Evolutionary conservation across 371 early-diverging fungal genomes (phyloP).

Genomic region (Thermomucor indicae-seudaticae): DNA sequence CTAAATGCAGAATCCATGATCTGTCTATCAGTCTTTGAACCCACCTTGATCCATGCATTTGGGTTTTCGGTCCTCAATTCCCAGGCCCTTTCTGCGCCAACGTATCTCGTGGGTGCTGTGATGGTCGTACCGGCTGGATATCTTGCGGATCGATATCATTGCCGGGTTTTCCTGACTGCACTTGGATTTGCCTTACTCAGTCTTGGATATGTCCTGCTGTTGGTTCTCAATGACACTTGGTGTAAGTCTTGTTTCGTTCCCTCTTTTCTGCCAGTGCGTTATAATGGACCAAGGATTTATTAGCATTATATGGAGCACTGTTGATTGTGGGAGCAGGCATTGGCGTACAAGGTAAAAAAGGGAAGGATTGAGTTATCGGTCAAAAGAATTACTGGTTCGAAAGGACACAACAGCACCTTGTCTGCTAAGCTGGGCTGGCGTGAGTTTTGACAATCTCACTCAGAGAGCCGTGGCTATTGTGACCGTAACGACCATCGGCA

Average conservation of each 20-base stretch:
- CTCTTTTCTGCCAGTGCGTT: too few species aligned
- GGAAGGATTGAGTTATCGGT: neutral
- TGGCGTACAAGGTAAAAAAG: constrained; percentile 24
- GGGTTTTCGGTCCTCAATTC: constrained; percentile 19
- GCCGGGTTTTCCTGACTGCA: constrained; percentile 15
- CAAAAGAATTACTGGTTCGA: neutral
- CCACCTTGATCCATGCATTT: constrained; percentile 23
- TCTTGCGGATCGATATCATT: constrained; percentile 17
- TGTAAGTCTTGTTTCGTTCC: constrained; percentile 17
- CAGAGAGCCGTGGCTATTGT: constrained; percentile 27
- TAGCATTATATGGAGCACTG: too few species aligned
- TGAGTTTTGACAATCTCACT: constrained; percentile 22
- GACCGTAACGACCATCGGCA: constrained; percentile 18
- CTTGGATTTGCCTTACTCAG: constrained; percentile 19
- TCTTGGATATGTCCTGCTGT: constrained; percentile 15
- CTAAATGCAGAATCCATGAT: constrained; percentile 16
- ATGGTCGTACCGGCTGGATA: constrained; percentile 22
- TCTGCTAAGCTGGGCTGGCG: constrained; percentile 22
- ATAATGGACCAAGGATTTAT: too few species aligned
- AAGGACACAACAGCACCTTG: constrained; percentile 12
- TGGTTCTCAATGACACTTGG: constrained; percentile 17
- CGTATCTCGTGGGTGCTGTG: constrained; percentile 14
- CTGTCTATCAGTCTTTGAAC: constrained; percentile 20
- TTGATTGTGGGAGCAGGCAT: too few species aligned
- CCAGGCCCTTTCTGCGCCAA: constrained; percentile 30